Conservation (phyloP, 1,284 basidiomycete genomes). For the Garcileccinum viscosum region DNA sequence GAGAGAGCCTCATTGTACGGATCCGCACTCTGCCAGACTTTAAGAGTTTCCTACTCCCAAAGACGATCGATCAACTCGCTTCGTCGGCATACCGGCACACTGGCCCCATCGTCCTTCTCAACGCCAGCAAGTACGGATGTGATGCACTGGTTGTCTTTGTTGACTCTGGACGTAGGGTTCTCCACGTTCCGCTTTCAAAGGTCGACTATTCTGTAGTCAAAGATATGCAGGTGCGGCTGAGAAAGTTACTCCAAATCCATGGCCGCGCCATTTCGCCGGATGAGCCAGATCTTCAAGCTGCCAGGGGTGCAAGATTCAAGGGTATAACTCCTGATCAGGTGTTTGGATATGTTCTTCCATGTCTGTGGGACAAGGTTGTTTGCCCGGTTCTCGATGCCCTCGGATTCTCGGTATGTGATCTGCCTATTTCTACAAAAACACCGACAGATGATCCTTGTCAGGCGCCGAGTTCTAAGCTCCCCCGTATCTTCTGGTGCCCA, state of each 20-base stretch:
- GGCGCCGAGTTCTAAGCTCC: neutral
- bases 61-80: conserved; percentile 5
- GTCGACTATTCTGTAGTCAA: neutral
- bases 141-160: neutral
- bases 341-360: neutral
- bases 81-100: neutral
- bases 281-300: neutral
- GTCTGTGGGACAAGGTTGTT: conserved; percentile 13
- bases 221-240: neutral
- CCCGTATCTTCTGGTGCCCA: conserved; percentile 20
- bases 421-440: neutral
- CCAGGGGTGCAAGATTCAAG: neutral
- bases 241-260: neutral
- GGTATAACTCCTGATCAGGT: neutral
- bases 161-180: neutral
- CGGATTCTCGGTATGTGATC: conserved; percentile 11
- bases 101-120: conserved; percentile 10
- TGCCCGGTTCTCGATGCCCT: conserved; percentile 11
- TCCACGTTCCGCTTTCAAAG: neutral
- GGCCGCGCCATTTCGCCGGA: neutral
- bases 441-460: neutral
- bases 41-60: conserved; percentile 5
- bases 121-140: neutral
- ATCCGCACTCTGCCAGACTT: conserved; percentile 5
- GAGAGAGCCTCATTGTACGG: conserved; percentile 5